A percentile compares a stretch with the other conserved stretches of the same genome.
These are phyloP conservation scores for Fusarium subglutinans DNA, from an alignment of 2,329 filamentous ascomycete species.

Conservation along the genomic window DNA sequence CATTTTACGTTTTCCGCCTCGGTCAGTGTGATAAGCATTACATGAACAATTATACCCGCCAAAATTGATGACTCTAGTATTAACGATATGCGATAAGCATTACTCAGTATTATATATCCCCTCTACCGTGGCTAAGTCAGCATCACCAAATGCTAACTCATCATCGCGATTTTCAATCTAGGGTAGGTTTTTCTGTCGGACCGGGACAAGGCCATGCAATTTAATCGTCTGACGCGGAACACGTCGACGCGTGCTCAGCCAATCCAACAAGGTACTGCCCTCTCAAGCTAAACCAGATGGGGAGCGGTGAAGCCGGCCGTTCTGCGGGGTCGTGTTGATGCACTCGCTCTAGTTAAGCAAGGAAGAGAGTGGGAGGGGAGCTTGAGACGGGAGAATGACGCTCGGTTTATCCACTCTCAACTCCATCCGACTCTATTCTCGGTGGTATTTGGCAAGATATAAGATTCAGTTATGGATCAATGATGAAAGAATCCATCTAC, in stretches of 20 bases:
- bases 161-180: constrained; percentile 1
- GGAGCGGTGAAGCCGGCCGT: constrained; percentile 32
- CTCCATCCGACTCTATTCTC: constrained; percentile 21
- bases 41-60: neutral
- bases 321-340: constrained; percentile 17
- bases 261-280: neutral
- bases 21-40: constrained; percentile 9
- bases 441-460: constrained; percentile 26
- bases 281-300: neutral
- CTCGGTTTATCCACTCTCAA: constrained; percentile 25
- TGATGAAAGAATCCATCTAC: constrained; percentile 14
- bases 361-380: constrained; percentile 4
- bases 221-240: constrained; percentile 9
- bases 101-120: neutral
- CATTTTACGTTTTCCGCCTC: neutral
- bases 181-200: constrained; percentile 18
- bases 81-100: constrained; percentile 13
- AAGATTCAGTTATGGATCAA: constrained; percentile 9
- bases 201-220: neutral
- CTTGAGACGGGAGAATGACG: constrained; percentile 31
- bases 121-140: neutral
- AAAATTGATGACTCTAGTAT: neutral
- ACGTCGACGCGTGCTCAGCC: constrained; percentile 17
- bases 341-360: neutral
- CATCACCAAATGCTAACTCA: constrained; percentile 9